Conservation (phyloP, 2,329 filamentous ascomycete species). For the Piedraia hortae region DNA sequence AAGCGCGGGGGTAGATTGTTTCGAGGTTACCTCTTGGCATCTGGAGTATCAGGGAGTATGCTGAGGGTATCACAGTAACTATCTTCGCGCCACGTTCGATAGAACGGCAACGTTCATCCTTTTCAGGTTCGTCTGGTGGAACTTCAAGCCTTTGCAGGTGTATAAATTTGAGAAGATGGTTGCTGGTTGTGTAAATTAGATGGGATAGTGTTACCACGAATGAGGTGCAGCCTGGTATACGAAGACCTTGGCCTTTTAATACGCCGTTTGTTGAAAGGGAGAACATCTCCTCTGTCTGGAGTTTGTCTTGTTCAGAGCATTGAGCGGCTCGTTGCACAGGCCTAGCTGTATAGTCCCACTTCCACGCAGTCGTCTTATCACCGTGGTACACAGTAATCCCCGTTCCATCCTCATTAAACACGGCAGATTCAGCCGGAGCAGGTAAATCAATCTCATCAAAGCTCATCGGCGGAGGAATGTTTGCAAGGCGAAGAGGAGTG, state of each 20-base stretch:
- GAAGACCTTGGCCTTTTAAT: slow-evolving; percentile 1
- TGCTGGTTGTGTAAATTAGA: slow-evolving; percentile 74
- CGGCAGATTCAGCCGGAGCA: slow-evolving; percentile 42
- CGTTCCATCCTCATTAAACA: slow-evolving; percentile 36
- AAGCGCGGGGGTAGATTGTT: slow-evolving; percentile 74
- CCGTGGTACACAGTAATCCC: slow-evolving; percentile 47
- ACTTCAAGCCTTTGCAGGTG: slow-evolving; percentile 61
- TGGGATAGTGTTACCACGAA: slow-evolving; percentile 60
- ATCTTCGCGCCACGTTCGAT: slow-evolving; percentile 73
- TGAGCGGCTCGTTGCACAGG: slow-evolving; percentile 15
- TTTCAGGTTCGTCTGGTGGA: slow-evolving; percentile 67
- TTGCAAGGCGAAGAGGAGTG: slow-evolving; percentile 59
- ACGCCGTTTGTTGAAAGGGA: slow-evolving; percentile 1
- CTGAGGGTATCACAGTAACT: slow-evolving; percentile 69
- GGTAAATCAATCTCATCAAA: slow-evolving; percentile 41
- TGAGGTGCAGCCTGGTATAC: slow-evolving; percentile 37
- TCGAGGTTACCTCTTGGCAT: slow-evolving; percentile 93
- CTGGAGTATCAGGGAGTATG: slow-evolving; percentile 63
- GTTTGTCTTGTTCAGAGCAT: slow-evolving; percentile 4
- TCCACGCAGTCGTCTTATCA: slow-evolving; percentile 36
- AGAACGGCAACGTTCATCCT: slow-evolving; percentile 70
- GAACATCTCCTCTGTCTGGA: not conserved
- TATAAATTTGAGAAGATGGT: slow-evolving; percentile 81
- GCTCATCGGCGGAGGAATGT: slow-evolving; percentile 81
- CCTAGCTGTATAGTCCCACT: slow-evolving; percentile 35